phyloP scores from a whole-genome alignment of 352 stramenopile species.

The Phytopythium kandeliae region DNA sequence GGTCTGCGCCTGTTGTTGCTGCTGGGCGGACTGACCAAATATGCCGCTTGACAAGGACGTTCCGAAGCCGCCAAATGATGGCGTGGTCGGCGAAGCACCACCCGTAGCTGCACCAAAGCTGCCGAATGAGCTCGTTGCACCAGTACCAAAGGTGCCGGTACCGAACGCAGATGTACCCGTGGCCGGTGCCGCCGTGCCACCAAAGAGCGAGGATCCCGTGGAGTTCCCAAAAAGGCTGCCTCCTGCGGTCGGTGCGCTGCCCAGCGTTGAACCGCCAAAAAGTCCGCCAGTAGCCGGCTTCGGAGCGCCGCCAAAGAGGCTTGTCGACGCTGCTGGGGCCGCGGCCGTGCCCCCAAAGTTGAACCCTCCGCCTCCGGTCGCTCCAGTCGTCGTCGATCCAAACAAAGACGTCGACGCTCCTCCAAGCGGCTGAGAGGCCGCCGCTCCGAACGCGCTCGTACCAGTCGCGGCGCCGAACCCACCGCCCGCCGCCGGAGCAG shows the following conservation, averaged over 20 bases:
- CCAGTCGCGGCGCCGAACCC: conserved; percentile 25
- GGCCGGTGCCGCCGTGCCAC: conserved; percentile 1
- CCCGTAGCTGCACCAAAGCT: conserved; percentile 2
- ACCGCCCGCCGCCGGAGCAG: conserved; percentile 19
- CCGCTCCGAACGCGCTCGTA: conserved; percentile 7
- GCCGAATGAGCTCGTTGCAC: conserved; percentile 3
- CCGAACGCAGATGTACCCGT: conserved; percentile 1
- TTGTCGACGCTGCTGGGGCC: background rate
- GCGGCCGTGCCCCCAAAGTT: conserved; percentile 5
- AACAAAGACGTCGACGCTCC: conserved; percentile 4
- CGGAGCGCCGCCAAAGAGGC: background rate
- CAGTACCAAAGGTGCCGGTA: conserved; percentile 4
- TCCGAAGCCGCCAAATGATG: conserved; percentile 6
- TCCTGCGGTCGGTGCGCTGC: background rate
- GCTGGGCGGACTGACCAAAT: conserved; percentile 29
- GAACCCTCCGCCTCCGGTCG: conserved; percentile 3
- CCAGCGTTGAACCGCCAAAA: conserved; percentile 2
- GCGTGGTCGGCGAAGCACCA: background rate
- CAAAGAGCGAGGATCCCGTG: conserved; percentile 4
- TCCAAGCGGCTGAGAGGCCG: conserved; percentile 3
- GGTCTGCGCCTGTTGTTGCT: conserved; percentile 11
- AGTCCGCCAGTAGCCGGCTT: conserved; percentile 2
- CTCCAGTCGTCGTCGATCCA: conserved; percentile 6
- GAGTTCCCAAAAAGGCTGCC: conserved; percentile 2
- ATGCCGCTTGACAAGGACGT: conserved; percentile 8